Percentiles rank a stretch among this genome's conserved stretches.
Conservation (phyloP, 805 yeast genomes). For the Candida krabiensis region DNA sequence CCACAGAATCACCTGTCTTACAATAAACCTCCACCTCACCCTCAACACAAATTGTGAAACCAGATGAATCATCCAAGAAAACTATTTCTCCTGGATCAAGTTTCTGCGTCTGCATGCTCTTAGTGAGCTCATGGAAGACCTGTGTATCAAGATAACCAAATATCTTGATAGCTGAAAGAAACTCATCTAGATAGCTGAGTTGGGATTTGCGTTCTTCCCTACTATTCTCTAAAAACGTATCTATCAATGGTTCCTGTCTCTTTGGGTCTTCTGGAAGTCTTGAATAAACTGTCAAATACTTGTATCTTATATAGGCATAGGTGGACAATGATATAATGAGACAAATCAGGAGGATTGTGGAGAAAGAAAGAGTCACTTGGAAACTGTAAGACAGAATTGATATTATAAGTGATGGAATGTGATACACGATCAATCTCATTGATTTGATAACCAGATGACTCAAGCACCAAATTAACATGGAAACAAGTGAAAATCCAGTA, state of each 20-base stretch:
- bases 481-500: constrained; percentile 13
- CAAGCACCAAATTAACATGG: constrained; percentile 19
- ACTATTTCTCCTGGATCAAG: constrained; percentile 75
- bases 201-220: constrained; percentile 41
- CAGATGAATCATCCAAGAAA: constrained; percentile 62
- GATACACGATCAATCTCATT: constrained; percentile 16
- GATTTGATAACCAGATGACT: constrained; percentile 17
- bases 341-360: constrained; percentile 41
- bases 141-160: constrained; percentile 90
- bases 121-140: constrained; percentile 90
- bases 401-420: constrained; percentile 19
- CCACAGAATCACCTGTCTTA: constrained; percentile 40
- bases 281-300: constrained; percentile 63
- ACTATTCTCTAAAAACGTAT: constrained; percentile 43
- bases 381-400: constrained; percentile 43
- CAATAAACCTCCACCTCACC: constrained; percentile 83
- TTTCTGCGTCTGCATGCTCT: constrained; percentile 86
- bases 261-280: constrained; percentile 47
- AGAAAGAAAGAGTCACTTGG: constrained; percentile 51
- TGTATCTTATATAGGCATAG: constrained; percentile 57
- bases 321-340: constrained; percentile 33
- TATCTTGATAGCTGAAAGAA: constrained; percentile 84
- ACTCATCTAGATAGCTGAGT: constrained; percentile 80
- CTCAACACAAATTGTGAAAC: constrained; percentile 90
- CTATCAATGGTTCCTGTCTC: constrained; percentile 43